Conservation (phyloP, 257 asterid genomes). For the Solanum acaule region DNA sequence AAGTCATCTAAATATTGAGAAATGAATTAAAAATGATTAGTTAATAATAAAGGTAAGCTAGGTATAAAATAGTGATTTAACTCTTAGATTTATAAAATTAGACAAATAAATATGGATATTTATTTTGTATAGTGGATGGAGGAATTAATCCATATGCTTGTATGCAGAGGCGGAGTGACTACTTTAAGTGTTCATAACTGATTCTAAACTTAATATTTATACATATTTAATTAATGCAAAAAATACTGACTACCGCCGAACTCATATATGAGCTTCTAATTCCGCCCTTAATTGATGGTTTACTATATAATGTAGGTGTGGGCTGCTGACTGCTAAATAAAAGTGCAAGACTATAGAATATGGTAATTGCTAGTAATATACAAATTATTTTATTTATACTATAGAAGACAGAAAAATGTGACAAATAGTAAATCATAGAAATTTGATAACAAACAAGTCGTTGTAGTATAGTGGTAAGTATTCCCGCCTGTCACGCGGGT, state of each 20-base stretch:
- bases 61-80: not conserved
- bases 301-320: not conserved
- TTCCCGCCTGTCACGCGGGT: conserved; percentile 98
- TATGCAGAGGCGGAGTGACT: not conserved
- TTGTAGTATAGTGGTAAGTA: conserved; percentile 99
- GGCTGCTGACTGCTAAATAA: not conserved
- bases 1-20: not conserved
- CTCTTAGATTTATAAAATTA: not conserved
- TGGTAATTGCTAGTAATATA: not conserved
- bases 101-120: not conserved
- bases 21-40: not conserved
- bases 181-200: not conserved
- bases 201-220: not conserved
- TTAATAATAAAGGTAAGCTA: not conserved
- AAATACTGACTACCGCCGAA: rapidly evolving
- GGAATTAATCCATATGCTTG: not conserved
- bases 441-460: not conserved
- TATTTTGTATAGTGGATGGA: not conserved
- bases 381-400: not conserved
- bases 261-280: not conserved
- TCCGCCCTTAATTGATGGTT: not conserved
- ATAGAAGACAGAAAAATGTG: rapidly evolving
- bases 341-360: not conserved
- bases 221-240: not conserved
- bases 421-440: not conserved